Conservation (phyloP, 2,329 filamentous ascomycete species). For the Aspergillus versicolor region DNA sequence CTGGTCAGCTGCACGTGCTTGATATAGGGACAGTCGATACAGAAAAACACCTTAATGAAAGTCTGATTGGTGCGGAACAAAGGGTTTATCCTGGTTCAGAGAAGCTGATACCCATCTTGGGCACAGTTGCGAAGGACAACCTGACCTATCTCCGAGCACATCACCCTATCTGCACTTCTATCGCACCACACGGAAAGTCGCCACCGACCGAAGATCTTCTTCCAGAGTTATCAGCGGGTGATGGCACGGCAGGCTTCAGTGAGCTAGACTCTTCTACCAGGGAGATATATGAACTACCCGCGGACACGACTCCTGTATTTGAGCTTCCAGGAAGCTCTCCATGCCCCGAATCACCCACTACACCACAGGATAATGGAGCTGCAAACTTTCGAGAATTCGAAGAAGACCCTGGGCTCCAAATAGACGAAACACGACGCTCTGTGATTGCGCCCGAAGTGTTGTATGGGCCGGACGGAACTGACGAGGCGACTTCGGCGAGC, state of each 20-base stretch:
- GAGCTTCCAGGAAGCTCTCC: constrained; percentile 37
- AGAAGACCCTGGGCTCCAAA: constrained; percentile 31
- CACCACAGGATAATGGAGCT: not conserved
- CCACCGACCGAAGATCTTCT: constrained; percentile 25
- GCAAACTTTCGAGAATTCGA: not conserved
- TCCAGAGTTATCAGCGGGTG: constrained; percentile 34
- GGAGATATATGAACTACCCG: constrained; percentile 38
- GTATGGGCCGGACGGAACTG: constrained; percentile 7
- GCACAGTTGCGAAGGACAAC: constrained; percentile 46
- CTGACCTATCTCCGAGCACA: constrained; percentile 57
- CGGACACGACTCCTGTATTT: constrained; percentile 29
- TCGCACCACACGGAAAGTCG: constrained; percentile 35
- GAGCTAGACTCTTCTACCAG: constrained; percentile 29
- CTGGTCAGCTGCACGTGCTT: constrained; percentile 53
- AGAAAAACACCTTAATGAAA: constrained; percentile 25
- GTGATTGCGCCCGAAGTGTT: constrained; percentile 49
- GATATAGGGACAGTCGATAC: constrained; percentile 54
- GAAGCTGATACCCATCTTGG: constrained; percentile 54
- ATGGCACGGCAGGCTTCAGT: constrained; percentile 27
- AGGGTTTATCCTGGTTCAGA: constrained; percentile 50
- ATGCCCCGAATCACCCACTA: constrained; percentile 23
- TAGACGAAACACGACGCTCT: constrained; percentile 40
- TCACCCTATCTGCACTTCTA: constrained; percentile 54
- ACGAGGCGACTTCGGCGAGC: not conserved
- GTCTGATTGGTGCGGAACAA: constrained; percentile 10